Evolutionary conservation across 768 basidiomycete genomes (phyloP).

Genomic region (Amanita phalloides): DNA sequence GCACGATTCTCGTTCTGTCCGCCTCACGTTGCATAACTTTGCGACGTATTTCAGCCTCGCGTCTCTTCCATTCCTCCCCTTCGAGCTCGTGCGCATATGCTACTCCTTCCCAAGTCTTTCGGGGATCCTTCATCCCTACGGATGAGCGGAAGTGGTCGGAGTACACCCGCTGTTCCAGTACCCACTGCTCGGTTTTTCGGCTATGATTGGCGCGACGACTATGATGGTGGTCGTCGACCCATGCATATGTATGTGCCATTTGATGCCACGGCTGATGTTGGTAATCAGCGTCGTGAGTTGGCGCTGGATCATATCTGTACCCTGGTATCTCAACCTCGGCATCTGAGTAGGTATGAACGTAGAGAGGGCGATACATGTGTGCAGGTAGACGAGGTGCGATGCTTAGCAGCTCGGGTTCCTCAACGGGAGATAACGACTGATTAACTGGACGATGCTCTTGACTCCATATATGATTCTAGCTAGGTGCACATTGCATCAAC

Average conservation of each 20-base stretch:
- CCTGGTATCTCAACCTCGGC: neutral
- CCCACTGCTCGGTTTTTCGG: constrained; percentile 55
- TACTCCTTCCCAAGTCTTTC: constrained; percentile 41
- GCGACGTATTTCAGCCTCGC: constrained; percentile 34
- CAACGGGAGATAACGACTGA: neutral
- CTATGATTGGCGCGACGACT: constrained; percentile 29
- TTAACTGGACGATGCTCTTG: neutral
- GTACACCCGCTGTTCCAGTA: constrained; percentile 45
- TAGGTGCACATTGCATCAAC: constrained; percentile 18
- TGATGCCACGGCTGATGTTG: constrained; percentile 26
- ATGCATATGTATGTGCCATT: constrained; percentile 32
- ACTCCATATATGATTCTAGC: neutral
- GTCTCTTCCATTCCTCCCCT: constrained; percentile 41
- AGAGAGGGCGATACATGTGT: constrained; percentile 1
- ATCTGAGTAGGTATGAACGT: neutral
- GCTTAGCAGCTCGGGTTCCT: neutral
- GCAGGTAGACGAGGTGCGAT: neutral
- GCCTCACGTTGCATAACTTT: constrained; percentile 34
- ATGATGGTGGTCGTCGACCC: constrained; percentile 38
- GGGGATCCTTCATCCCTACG: constrained; percentile 9
- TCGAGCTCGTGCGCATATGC: constrained; percentile 41
- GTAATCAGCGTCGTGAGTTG: constrained; percentile 4
- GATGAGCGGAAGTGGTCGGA: constrained; percentile 11
- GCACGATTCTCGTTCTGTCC: constrained; percentile 13
- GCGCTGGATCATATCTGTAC: neutral